Evolutionary conservation across 306 rosid species (phyloP).

Genomic region (Elaeagnus macrophylla): DNA sequence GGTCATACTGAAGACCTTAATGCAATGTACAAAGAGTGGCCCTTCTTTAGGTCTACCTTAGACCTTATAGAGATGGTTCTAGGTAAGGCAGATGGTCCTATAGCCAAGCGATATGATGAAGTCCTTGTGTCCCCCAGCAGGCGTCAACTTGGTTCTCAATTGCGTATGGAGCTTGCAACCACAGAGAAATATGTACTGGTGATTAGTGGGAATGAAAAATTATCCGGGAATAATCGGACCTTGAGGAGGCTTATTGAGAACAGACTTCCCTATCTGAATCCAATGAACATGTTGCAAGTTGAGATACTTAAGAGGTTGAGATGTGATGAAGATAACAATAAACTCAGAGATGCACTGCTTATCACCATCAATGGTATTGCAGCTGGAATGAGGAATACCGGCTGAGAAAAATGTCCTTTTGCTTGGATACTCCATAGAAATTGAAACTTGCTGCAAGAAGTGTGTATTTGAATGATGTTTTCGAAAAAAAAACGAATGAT

Average conservation of each 20-base stretch:
- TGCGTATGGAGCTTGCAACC: conserved; percentile 52
- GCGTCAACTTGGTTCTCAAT: conserved; percentile 48
- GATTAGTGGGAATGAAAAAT: conserved; percentile 76
- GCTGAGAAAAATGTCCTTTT: conserved; percentile 29
- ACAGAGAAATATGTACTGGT: conserved; percentile 63
- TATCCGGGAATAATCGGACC: conserved; percentile 64
- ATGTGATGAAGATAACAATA: conserved; percentile 54
- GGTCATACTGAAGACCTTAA: conserved; percentile 71
- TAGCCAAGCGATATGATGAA: conserved; percentile 92
- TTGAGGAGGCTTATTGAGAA: conserved; percentile 85
- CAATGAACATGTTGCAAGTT: conserved; percentile 84
- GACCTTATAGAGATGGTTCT: conserved; percentile 95
- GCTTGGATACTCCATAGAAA: no score
- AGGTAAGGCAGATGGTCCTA: conserved; percentile 80
- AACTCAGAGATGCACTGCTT: conserved; percentile 82
- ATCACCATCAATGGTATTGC: conserved; percentile 91
- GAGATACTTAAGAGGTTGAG: conserved; percentile 84
- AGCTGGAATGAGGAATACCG: conserved; percentile 96
- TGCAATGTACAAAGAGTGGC: conserved; percentile 89
- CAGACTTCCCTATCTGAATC: conserved; percentile 84
- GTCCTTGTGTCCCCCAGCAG: conserved; percentile 69
- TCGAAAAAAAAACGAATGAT: no score
- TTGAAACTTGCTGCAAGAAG: no score
- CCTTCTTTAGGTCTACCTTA: conserved; percentile 74
- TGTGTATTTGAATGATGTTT: no score